Conservation (phyloP, 176 grass and related monocot genomes). For the Carex myosuroides region DNA sequence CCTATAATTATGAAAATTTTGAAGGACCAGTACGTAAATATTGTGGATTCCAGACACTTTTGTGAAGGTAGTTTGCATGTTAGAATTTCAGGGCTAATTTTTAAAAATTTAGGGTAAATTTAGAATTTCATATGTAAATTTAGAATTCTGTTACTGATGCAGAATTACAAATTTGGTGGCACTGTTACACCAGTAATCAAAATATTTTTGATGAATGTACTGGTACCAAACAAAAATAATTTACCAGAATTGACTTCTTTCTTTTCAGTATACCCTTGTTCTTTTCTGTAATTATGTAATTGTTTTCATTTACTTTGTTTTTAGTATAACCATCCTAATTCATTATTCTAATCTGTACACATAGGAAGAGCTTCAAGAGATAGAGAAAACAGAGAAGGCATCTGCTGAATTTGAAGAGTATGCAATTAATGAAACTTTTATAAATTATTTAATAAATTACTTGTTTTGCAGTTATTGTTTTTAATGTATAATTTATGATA, state of each 20-base stretch:
- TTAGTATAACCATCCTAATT: neutral
- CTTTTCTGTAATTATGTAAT: neutral
- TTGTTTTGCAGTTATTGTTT: neutral
- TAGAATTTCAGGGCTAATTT: too few species aligned
- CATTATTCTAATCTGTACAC: neutral
- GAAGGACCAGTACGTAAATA: neutral
- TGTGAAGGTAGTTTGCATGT: too few species aligned
- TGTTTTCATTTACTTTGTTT: neutral
- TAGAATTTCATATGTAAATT: neutral
- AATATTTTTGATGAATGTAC: neutral
- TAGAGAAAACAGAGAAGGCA: conserved; percentile 60
- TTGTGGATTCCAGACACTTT: neutral
- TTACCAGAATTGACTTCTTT: neutral
- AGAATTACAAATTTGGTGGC: neutral
- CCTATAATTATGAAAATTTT: neutral
- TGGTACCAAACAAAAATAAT: neutral
- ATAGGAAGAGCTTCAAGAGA: conserved; percentile 70
- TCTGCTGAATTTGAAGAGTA: conserved; percentile 66
- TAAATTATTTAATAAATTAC: too few species aligned
- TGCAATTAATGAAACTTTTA: neutral
- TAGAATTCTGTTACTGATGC: neutral
- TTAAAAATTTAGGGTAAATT: neutral
- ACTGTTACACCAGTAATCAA: neutral
- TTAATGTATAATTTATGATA: neutral
- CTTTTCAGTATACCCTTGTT: neutral